Conservation (phyloP, 495 filamentous ascomycete genomes). For the Bombardia bombarda region DNA sequence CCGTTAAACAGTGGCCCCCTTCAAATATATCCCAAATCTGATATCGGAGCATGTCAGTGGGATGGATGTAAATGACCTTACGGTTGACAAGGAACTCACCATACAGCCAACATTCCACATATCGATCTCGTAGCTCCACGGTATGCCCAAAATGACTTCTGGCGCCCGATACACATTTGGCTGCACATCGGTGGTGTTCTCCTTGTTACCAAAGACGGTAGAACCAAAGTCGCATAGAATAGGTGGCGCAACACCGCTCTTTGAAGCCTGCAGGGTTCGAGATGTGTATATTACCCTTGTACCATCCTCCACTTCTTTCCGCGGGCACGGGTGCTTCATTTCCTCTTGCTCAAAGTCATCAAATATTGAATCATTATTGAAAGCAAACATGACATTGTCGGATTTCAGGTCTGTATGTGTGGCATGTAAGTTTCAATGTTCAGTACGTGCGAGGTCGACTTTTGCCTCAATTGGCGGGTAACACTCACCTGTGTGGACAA, state of each 20-base stretch:
- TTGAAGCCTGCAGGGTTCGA: slow-evolving; percentile 12
- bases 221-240: slow-evolving; percentile 43
- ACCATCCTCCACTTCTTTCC: slow-evolving; percentile 18
- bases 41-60: neutral
- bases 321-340: slow-evolving; percentile 17
- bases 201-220: slow-evolving; percentile 23
- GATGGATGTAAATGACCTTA: neutral
- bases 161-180: slow-evolving; percentile 37
- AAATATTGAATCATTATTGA: slow-evolving; percentile 11
- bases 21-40: slow-evolving; percentile 47
- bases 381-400: slow-evolving; percentile 28
- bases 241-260: slow-evolving; percentile 11
- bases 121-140: slow-evolving; percentile 40
- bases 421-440: neutral
- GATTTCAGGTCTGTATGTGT: slow-evolving; percentile 20
- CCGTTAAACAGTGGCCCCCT: slow-evolving; percentile 38
- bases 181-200: slow-evolving; percentile 16
- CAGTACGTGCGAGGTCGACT: neutral
- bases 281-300: slow-evolving; percentile 23
- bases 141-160: slow-evolving; percentile 37
- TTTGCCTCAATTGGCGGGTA: neutral
- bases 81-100: slow-evolving; percentile 24
- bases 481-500: slow-evolving; percentile 37
- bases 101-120: slow-evolving; percentile 46
- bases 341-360: slow-evolving; percentile 17